These are phyloP conservation scores for Podospora australis DNA, from an alignment of 495 filamentous ascomycete species.

Conservation along the genomic window DNA sequence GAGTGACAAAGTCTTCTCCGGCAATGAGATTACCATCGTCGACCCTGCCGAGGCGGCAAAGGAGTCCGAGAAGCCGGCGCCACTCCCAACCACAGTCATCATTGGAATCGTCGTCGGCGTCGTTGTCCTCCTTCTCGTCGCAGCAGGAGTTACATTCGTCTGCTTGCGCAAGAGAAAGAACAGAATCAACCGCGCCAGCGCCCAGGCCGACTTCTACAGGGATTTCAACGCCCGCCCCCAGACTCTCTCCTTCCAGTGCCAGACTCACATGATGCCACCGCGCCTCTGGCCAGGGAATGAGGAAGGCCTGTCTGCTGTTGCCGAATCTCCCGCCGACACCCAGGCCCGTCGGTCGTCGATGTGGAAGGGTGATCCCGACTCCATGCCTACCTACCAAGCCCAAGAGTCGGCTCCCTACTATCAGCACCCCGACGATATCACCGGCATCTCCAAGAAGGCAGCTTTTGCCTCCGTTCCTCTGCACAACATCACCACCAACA, in stretches of 20 bases:
- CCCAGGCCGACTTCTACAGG: slow-evolving; percentile 15
- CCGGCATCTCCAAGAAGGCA: slow-evolving; percentile 3
- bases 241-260: slow-evolving; percentile 42
- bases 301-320: slow-evolving; percentile 4
- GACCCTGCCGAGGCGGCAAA: slow-evolving; percentile 24
- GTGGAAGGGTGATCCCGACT: slow-evolving; percentile 11
- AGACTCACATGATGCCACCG: slow-evolving; percentile 38
- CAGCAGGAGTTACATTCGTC: slow-evolving; percentile 29
- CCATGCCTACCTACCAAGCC: slow-evolving; percentile 6
- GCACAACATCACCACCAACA: slow-evolving; percentile 16
- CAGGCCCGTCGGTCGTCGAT: slow-evolving; percentile 14
- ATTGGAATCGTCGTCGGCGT: slow-evolving; percentile 36
- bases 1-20: slow-evolving; percentile 43
- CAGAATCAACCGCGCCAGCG: slow-evolving; percentile 25
- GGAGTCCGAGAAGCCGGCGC: slow-evolving; percentile 3
- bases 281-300: slow-evolving; percentile 28
- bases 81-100: slow-evolving; percentile 27
- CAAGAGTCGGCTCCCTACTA: slow-evolving; percentile 1
- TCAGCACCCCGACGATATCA: neutral
- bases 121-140: slow-evolving; percentile 23
- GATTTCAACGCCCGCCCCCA: slow-evolving; percentile 2
- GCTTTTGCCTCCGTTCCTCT: slow-evolving; percentile 7
- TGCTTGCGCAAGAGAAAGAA: slow-evolving; percentile 35
- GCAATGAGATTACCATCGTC: slow-evolving; percentile 33
- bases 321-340: slow-evolving; percentile 2